Conservation (phyloP, 352 stramenopile species). For the Phytopythium chamaehyphon region DNA sequence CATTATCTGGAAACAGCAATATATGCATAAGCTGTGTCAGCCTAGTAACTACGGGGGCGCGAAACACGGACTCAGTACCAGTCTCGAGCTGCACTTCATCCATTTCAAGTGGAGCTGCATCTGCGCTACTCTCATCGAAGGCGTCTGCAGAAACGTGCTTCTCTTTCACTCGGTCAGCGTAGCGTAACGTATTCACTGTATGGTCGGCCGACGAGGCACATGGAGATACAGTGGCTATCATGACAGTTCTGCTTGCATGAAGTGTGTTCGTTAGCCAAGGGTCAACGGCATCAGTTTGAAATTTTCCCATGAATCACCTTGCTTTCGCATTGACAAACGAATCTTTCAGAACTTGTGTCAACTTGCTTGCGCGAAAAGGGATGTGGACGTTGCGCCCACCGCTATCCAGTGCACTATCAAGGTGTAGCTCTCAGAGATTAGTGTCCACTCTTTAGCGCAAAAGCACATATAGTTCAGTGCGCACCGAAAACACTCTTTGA, state of each 20-base stretch:
- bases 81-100: conserved; percentile 60
- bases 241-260: conserved; percentile 79
- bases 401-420: conserved; percentile 86
- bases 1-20: conserved; percentile 19
- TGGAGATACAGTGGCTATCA: conserved; percentile 95
- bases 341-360: conserved; percentile 98
- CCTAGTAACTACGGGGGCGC: too few species aligned
- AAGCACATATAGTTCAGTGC: too few species aligned
- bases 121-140: conserved; percentile 38
- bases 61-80: too few species aligned
- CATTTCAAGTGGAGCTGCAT: conserved; percentile 35
- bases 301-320: background rate
- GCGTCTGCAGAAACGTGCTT: conserved; percentile 81
- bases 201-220: conserved; percentile 93
- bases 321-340: conserved; percentile 95
- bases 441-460: too few species aligned
- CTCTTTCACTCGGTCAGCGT: conserved; percentile 97
- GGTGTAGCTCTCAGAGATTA: background rate
- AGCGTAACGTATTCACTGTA: conserved; percentile 96
- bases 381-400: conserved; percentile 88
- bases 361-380: conserved; percentile 94
- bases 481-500: conserved; percentile 96
- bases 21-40: too few species aligned
- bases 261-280: too few species aligned
- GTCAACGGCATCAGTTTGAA: background rate